A percentile compares a stretch with the other conserved stretches of the same genome.
Conservation (phyloP, 768 basidiomycete species). For the Hericium rajendrae region DNA sequence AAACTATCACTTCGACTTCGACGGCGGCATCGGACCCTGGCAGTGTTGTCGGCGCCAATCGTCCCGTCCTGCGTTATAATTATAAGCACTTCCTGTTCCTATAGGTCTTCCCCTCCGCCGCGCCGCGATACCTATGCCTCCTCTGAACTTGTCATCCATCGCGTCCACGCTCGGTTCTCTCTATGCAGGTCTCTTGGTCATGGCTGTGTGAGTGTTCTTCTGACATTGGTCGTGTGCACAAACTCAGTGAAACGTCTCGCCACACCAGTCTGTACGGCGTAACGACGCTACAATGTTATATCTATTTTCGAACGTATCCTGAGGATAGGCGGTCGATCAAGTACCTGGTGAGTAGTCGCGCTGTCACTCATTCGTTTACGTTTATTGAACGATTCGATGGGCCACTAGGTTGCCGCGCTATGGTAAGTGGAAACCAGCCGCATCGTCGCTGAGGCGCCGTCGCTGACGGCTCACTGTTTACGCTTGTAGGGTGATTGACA, state of each 20-base stretch:
- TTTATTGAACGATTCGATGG: not conserved
- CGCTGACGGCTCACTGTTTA: not conserved
- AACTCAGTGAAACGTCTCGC: not conserved
- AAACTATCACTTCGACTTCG: too few species aligned
- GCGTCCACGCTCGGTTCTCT: not conserved
- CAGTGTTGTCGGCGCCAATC: too few species aligned
- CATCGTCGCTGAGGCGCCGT: not conserved
- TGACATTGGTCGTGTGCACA: not conserved
- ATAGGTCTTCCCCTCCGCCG: too few species aligned
- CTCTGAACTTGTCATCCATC: not conserved
- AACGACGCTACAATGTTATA: not conserved
- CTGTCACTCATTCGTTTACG: not conserved
- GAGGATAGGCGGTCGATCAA: not conserved
- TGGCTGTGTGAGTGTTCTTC: not conserved
- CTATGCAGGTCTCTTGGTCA: not conserved
- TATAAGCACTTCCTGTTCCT: too few species aligned
- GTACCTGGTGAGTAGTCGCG: not conserved
- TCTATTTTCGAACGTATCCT: not conserved
- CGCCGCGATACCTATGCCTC: too few species aligned
- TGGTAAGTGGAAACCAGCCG: not conserved
- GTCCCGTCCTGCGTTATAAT: too few species aligned
- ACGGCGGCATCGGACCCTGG: too few species aligned
- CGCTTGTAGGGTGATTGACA: not conserved
- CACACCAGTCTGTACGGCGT: not conserved
- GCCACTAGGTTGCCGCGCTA: not conserved